phyloP scores from a whole-genome alignment of 768 basidiomycete species.

The Suillus clintonianus region DNA sequence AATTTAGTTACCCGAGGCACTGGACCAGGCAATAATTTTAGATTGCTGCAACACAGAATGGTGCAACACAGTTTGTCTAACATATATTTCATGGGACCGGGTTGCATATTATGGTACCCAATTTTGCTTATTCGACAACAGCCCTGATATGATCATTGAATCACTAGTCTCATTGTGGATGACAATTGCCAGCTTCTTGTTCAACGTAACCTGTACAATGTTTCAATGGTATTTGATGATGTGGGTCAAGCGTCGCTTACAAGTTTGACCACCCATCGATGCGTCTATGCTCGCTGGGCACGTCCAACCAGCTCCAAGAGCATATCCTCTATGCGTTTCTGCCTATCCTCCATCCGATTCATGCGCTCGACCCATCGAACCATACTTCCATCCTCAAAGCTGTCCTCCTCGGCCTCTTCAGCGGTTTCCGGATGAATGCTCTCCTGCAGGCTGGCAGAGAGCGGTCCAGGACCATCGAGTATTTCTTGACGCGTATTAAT shows the following conservation, averaged over 20 bases:
- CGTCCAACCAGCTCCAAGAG: constrained; percentile 33
- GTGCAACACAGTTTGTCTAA: no score
- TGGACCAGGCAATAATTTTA: no score
- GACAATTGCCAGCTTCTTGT: background rate
- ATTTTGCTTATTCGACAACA: background rate
- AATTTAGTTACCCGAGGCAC: no score
- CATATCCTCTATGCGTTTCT: constrained; percentile 51
- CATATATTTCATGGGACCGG: no score
- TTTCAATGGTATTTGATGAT: background rate
- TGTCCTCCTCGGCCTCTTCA: constrained; percentile 27
- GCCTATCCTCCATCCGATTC: constrained; percentile 43
- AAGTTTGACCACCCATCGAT: background rate
- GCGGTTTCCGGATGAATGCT: constrained; percentile 20
- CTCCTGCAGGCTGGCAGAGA: constrained; percentile 31
- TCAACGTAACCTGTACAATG: background rate
- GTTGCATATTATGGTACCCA: no score
- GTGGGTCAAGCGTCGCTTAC: background rate
- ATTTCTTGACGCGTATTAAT: constrained; percentile 27
- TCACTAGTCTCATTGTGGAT: background rate
- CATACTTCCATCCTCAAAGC: constrained; percentile 28
- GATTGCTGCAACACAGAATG: no score
- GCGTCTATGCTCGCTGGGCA: background rate
- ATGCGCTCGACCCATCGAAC: constrained; percentile 36
- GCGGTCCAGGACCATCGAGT: constrained; percentile 8
- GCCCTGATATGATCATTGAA: background rate